phyloP scores from a whole-genome alignment of 768 basidiomycete species.

The Tephrocybe sp. region DNA sequence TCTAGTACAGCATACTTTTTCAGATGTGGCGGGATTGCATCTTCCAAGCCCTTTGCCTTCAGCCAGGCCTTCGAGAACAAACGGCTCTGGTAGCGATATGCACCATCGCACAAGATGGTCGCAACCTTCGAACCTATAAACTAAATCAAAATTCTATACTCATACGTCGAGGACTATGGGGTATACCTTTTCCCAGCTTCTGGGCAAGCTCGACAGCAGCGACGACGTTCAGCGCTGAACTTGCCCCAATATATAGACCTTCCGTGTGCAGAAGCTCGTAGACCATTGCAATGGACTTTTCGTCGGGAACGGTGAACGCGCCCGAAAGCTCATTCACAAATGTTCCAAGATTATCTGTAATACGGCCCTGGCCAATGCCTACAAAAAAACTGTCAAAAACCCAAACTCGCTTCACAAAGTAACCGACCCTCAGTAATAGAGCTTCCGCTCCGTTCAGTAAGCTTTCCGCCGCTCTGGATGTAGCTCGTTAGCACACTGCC shows the following conservation, averaged over 20 bases:
- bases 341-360: conserved; percentile 87
- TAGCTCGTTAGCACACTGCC: conserved; percentile 90
- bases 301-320: conserved; percentile 84
- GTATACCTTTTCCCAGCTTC: conserved; percentile 77
- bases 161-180: neutral
- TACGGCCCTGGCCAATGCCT: conserved; percentile 97
- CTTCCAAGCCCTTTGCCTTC: conserved; percentile 70
- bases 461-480: conserved; percentile 74
- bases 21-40: conserved; percentile 79
- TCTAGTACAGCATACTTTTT: conserved; percentile 90
- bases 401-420: neutral
- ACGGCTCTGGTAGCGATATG: conserved; percentile 95
- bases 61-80: conserved; percentile 96
- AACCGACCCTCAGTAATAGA: conserved; percentile 86
- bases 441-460: conserved; percentile 76
- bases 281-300: conserved; percentile 89
- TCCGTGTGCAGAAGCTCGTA: conserved; percentile 91
- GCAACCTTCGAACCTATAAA: conserved; percentile 76
- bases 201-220: conserved; percentile 88
- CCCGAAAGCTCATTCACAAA: conserved; percentile 80
- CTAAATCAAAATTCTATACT: neutral
- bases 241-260: conserved; percentile 93
- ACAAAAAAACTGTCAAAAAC: neutral
- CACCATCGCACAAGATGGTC: conserved; percentile 93
- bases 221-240: conserved; percentile 92